A percentile compares a stretch with the other conserved stretches of the same genome.
Evolutionary conservation across 2,329 filamentous ascomycete genomes (phyloP).

Genomic region (Paramyrothecium roridum): DNA sequence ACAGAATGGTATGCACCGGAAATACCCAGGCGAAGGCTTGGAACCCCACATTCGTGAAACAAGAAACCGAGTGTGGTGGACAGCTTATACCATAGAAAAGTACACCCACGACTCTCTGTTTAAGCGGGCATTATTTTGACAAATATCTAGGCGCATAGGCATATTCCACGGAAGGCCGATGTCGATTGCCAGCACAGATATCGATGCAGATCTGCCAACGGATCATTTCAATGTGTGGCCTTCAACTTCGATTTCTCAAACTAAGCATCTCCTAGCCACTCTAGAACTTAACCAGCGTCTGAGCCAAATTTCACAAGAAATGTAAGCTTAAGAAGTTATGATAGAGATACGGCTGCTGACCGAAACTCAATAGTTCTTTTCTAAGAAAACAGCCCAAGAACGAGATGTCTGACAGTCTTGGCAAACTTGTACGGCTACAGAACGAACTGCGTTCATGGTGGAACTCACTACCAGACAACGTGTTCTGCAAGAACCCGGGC

Average conservation of each 20-base stretch:
- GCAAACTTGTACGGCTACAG: conserved; percentile 29
- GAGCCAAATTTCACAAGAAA: conserved; percentile 34
- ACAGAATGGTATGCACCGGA: conserved; percentile 58
- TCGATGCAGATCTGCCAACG: conserved; percentile 50
- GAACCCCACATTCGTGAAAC: conserved; percentile 46
- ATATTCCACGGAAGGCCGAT: conserved; percentile 53
- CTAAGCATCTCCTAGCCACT: conserved; percentile 43
- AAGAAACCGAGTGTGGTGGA: conserved; percentile 57
- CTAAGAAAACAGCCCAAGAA: conserved; percentile 28
- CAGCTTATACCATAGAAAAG: conserved; percentile 54
- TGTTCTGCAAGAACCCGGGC: conserved; percentile 33
- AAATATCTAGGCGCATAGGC: conserved; percentile 42
- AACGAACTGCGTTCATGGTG: conserved; percentile 34
- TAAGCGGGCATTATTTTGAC: conserved; percentile 8
- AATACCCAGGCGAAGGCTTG: conserved; percentile 42
- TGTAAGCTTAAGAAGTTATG: conserved; percentile 15
- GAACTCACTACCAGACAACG: conserved; percentile 28
- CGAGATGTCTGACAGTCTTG: conserved; percentile 26
- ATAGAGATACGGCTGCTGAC: conserved; percentile 6
- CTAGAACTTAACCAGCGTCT: conserved; percentile 32
- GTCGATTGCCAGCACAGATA: conserved; percentile 48
- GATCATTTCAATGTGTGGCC: conserved; percentile 41
- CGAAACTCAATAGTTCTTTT: conserved; percentile 20
- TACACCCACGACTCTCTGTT: conserved; percentile 18
- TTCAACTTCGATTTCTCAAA: conserved; percentile 34